Conservation (phyloP, 768 basidiomycete species). For the Boletales sp. region DNA sequence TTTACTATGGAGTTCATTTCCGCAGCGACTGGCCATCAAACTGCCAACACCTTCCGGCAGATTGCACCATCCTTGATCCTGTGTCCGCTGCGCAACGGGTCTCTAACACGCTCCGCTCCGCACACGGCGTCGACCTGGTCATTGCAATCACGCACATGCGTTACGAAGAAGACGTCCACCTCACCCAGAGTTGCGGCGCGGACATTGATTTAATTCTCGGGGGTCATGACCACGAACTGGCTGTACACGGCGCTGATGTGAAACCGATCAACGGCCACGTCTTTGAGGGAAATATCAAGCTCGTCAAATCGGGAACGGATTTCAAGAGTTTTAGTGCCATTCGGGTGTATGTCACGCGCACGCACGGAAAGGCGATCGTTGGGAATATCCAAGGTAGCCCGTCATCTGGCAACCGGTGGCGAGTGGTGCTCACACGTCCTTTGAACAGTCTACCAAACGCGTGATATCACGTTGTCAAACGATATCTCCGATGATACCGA, state of each 20-base stretch:
- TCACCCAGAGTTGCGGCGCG: neutral
- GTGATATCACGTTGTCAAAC: conserved; percentile 2
- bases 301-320: conserved; percentile 5
- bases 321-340: conserved; percentile 6
- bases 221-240: conserved; percentile 10
- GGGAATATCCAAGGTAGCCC: neutral
- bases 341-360: neutral
- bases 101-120: conserved; percentile 1
- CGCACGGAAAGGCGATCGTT: neutral
- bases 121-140: neutral
- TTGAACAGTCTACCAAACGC: neutral
- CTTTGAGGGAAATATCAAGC: conserved; percentile 7
- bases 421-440: neutral
- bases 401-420: neutral
- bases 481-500: conserved; percentile 6
- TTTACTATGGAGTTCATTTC: neutral
- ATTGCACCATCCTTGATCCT: conserved; percentile 6
- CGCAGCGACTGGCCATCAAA: conserved; percentile 6
- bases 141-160: conserved; percentile 13
- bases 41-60: conserved; percentile 6
- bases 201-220: conserved; percentile 8
- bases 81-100: conserved; percentile 7
- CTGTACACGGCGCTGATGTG: conserved; percentile 4
- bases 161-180: conserved; percentile 8
- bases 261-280: neutral